Evolutionary conservation across 352 stramenopile species (phyloP).

Genomic region (Globisporangium takayamanum): DNA sequence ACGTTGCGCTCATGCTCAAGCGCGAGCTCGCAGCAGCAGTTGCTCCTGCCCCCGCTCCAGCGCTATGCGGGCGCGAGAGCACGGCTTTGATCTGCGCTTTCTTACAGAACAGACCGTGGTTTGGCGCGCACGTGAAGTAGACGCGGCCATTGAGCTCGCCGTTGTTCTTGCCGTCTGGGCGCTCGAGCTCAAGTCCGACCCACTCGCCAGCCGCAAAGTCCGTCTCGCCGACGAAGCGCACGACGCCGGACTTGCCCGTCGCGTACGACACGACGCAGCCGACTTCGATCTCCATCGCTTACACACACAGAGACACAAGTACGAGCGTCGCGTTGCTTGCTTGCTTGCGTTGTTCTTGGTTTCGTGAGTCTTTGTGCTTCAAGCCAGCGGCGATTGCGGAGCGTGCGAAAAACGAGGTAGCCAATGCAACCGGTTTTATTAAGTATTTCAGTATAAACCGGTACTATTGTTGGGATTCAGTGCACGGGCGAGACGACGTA

Average conservation of each 20-base stretch:
- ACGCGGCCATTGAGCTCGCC: slow-evolving; percentile 73
- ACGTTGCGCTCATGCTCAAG: slow-evolving; percentile 6
- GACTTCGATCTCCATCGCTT: slow-evolving; percentile 43
- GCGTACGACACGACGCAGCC: slow-evolving; percentile 59
- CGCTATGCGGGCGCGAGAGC: slow-evolving; percentile 15
- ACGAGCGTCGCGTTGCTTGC: not conserved
- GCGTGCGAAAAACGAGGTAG: too few species aligned
- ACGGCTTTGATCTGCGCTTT: slow-evolving; percentile 33
- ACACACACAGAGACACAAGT: not conserved
- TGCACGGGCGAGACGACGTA: not conserved
- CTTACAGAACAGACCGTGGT: slow-evolving; percentile 76
- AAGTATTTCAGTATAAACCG: too few species aligned
- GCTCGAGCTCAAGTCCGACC: slow-evolving; percentile 77
- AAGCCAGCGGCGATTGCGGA: too few species aligned
- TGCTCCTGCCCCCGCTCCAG: too few species aligned
- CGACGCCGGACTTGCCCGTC: slow-evolving; percentile 60
- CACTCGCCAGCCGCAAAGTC: slow-evolving; percentile 77
- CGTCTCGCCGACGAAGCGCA: slow-evolving; percentile 73
- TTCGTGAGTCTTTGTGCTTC: not conserved
- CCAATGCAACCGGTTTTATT: too few species aligned
- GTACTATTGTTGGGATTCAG: not conserved
- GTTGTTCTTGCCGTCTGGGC: slow-evolving; percentile 80
- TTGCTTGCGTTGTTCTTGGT: not conserved
- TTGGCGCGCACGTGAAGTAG: slow-evolving; percentile 72
- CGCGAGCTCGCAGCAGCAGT: not conserved